These are phyloP conservation scores for Gossypium longicalyx DNA, from an alignment of 345 rosid genomes.

Conservation along the genomic window DNA sequence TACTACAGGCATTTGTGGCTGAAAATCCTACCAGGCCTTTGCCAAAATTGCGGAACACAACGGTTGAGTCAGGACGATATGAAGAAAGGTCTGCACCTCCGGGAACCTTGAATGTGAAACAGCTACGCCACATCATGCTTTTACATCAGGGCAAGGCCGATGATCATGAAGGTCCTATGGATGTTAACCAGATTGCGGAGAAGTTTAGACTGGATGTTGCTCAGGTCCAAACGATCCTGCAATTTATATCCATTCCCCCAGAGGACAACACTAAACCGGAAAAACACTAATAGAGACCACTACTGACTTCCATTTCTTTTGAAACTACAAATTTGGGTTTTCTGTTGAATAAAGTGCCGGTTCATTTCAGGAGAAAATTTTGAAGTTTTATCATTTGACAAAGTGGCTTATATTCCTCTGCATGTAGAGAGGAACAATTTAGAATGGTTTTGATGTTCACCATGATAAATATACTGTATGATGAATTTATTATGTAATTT, in stretches of 20 bases:
- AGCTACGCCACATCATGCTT: constrained; percentile 29
- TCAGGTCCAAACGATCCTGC: constrained; percentile 55
- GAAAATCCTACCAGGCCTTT: constrained; percentile 67
- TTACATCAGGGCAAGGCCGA: constrained; percentile 77
- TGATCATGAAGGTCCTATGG: constrained; percentile 61
- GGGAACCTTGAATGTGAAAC: constrained; percentile 60
- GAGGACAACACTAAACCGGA: constrained; percentile 41
- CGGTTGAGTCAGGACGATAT: constrained; percentile 52
- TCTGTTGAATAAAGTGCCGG: constrained; percentile 25
- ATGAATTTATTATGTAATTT: constrained; percentile 32
- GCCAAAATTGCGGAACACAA: constrained; percentile 76
- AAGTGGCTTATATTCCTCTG: constrained; percentile 35
- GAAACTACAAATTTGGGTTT: not conserved
- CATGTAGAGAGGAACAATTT: constrained; percentile 46
- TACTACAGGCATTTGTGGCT: constrained; percentile 55
- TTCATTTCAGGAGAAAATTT: not conserved
- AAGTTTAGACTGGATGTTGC: constrained; percentile 54
- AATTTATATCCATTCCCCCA: constrained; percentile 61
- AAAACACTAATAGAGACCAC: not conserved
- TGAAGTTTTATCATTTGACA: not conserved
- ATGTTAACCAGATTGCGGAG: constrained; percentile 55
- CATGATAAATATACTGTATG: constrained; percentile 21
- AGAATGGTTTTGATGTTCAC: not conserved
- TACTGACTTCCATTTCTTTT: not conserved
- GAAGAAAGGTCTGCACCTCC: constrained; percentile 64